Evolutionary conservation across 1,284 basidiomycete genomes (phyloP).

Genomic region (Pseudozyma thailandica): DNA sequence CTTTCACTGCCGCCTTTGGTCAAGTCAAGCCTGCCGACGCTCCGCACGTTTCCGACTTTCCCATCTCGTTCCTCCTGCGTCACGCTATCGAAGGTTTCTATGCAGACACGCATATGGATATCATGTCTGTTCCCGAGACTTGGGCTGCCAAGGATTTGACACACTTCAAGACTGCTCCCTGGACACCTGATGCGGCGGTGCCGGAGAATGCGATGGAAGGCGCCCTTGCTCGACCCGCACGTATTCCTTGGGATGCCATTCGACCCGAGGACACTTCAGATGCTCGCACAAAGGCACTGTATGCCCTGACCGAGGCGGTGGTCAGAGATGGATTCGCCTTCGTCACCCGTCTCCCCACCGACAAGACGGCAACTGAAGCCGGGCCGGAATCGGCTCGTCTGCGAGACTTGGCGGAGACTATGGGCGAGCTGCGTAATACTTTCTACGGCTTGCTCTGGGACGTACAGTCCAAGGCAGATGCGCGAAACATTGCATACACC

Average conservation of each 20-base stretch:
- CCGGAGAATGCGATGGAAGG: constrained; percentile 12
- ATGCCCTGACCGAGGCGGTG: constrained; percentile 64
- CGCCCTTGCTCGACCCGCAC: constrained; percentile 72
- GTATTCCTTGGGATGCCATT: constrained; percentile 68
- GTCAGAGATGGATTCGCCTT: constrained; percentile 72
- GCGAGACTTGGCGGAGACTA: constrained; percentile 66
- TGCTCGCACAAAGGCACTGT: constrained; percentile 54
- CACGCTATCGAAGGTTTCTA: constrained; percentile 71
- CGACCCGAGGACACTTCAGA: constrained; percentile 16
- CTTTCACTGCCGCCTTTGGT: constrained; percentile 54
- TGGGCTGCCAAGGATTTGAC: constrained; percentile 62
- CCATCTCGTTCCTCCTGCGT: constrained; percentile 66
- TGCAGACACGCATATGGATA: constrained; percentile 57
- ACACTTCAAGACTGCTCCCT: constrained; percentile 47
- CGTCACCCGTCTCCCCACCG: constrained; percentile 73
- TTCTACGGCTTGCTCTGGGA: constrained; percentile 93
- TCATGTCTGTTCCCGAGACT: constrained; percentile 43
- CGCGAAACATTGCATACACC: constrained; percentile 94
- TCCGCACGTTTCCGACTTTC: constrained; percentile 66
- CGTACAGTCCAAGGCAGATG: constrained; percentile 77
- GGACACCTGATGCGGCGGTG: constrained; percentile 22
- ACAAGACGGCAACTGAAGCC: constrained; percentile 59
- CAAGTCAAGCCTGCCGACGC: constrained; percentile 18
- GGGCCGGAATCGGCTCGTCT: constrained; percentile 38
- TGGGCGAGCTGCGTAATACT: constrained; percentile 81